Base-by-base conservation (phyloP, 2,329 filamentous ascomycete genomes). In the Coniochaeta sp. region DNA sequence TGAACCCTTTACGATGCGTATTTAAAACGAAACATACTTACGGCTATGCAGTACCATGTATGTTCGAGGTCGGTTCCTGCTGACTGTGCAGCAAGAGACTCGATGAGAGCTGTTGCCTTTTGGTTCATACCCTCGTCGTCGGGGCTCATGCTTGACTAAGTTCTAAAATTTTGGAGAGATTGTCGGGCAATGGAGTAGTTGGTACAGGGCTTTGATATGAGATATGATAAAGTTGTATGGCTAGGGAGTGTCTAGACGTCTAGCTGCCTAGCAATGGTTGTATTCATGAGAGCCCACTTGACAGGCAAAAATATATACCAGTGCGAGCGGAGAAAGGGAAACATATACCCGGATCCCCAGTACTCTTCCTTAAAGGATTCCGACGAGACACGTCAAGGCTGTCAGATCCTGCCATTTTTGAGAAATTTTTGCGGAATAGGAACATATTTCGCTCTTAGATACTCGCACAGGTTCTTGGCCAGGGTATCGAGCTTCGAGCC, bases 1-100 rank as follows among this genome's bases (percentile, higher is more conserved):
- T 57, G 42, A 47, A 42, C 14, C 14, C 12, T 4, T 4, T 16
- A 28, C 30, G n/a, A n/a, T 26, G 2, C 14, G 22, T 16, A 6
- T 28, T 30, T 12, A 14, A 7, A 5, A 28, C 2, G 8, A 12
- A 3, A n/a, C 3, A 28, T 3, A 52, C 47, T 17, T 12, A 58
- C 56, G 4, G 56, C 56, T 47, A 58, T 58, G 56, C 56, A 58
- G 30, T 58, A 58, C 56, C 56, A 58, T 19, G 38, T 47, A 32
- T 58, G 17, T n/a, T 42, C 56, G 28, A 32, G 24, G 34, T 50
- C 40, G 5, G 24, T 58, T 8, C 56, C 56, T 4, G 22, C 22
- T 2, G 56, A 32, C 7, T 34, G 22, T 24, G 16, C 8, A 16
- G 42, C 38, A 19, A 58, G 56, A 8, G 16, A 32, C 28, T 58